phyloP scores from a whole-genome alignment of 805 yeast species.

The Saccharomycopsis javanensis region DNA sequence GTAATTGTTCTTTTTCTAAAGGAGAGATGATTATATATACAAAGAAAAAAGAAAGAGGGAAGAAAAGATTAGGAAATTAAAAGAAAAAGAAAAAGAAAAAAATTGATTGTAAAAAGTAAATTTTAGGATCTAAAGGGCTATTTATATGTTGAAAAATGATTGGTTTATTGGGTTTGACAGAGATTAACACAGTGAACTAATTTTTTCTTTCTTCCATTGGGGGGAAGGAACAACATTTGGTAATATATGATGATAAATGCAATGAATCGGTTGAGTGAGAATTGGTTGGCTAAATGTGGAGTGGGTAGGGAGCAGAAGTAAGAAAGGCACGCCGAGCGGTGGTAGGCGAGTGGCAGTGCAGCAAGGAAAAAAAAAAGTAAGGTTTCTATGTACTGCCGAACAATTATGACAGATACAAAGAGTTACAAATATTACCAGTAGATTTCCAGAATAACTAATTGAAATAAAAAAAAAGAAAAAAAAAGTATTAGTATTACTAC shows the following conservation, averaged over 20 bases:
- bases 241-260: too few relatives aligned
- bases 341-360: not conserved
- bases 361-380: not conserved
- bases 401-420: too few relatives aligned
- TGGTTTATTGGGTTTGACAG: not conserved
- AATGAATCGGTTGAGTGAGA: too few relatives aligned
- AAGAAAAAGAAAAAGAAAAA: too few relatives aligned
- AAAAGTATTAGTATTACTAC: too few relatives aligned
- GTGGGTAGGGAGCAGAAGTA: not conserved
- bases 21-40: too few relatives aligned
- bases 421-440: too few relatives aligned
- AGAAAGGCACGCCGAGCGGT: not conserved
- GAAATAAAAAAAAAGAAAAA: too few relatives aligned
- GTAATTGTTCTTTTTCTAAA: too few relatives aligned
- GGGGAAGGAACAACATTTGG: not conserved
- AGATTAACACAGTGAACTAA: too few relatives aligned
- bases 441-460: too few relatives aligned
- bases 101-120: not conserved
- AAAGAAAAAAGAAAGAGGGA: not conserved
- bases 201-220: not conserved
- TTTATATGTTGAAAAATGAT: not conserved
- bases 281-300: conserved; percentile 1
- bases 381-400: not conserved
- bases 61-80: not conserved
- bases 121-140: not conserved